These are phyloP conservation scores for Globisporangium uncinulatum DNA, from an alignment of 352 stramenopile genomes.

Conservation along the genomic window DNA sequence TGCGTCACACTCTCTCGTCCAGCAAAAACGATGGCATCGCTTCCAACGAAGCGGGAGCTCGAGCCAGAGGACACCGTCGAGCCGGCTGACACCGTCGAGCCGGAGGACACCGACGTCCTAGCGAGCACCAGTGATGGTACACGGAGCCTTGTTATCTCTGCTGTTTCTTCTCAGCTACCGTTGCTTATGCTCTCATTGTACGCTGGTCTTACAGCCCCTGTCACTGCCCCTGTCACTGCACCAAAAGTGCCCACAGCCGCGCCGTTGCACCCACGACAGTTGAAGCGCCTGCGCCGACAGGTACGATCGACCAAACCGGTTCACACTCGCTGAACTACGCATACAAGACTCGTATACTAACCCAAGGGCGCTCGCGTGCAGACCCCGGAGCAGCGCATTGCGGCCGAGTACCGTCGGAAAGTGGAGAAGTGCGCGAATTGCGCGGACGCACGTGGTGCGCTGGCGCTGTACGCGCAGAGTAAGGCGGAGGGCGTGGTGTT, in stretches of 20 bases:
- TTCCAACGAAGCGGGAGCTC: conserved; percentile 5
- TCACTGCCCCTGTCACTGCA: not conserved
- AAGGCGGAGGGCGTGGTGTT: conserved; percentile 26
- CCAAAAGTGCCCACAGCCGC: not conserved
- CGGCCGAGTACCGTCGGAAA: conserved; percentile 32
- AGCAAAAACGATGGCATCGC: conserved; percentile 1
- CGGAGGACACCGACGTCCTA: no score
- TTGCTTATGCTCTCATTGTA: no score
- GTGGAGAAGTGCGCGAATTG: conserved; percentile 38
- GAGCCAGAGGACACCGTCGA: not conserved
- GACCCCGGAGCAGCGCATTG: conserved; percentile 34
- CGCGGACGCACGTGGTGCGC: conserved; percentile 28
- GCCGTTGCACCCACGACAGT: conserved; percentile 30
- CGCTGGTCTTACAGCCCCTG: not conserved
- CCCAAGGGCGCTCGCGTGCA: conserved; percentile 5
- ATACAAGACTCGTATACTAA: no score
- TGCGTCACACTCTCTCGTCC: no score
- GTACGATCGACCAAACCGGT: conserved; percentile 12
- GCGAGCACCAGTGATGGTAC: no score
- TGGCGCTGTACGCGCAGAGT: conserved; percentile 53
- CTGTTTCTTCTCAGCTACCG: no score
- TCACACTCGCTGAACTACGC: no score
- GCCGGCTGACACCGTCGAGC: no score
- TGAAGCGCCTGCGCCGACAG: conserved; percentile 44
- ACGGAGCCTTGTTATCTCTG: no score